These are phyloP conservation scores for Suillus alpinus DNA, from an alignment of 768 basidiomycete species.

Conservation along the genomic window DNA sequence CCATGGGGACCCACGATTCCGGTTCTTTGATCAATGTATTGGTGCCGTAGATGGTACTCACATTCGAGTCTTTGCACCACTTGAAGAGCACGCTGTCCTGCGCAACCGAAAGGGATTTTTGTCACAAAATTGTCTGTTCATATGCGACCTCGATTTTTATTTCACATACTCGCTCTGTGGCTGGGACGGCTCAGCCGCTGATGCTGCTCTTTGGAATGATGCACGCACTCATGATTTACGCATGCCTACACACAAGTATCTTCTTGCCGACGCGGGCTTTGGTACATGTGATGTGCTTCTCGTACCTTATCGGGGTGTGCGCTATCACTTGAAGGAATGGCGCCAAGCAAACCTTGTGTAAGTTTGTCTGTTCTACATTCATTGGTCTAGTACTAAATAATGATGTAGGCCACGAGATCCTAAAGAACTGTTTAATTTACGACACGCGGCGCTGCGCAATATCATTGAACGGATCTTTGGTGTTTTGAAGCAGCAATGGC, in stretches of 20 bases:
- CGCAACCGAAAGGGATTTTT: conserved; percentile 11
- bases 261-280: conserved; percentile 16
- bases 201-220: conserved; percentile 9
- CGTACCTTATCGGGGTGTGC: conserved; percentile 36
- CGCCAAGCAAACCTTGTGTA: background rate
- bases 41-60: conserved; percentile 4
- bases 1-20: background rate
- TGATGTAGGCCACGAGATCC: background rate
- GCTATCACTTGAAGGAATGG: conserved; percentile 39
- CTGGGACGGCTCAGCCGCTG: conserved; percentile 19
- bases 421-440: conserved; percentile 3
- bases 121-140: conserved; percentile 16
- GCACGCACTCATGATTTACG: conserved; percentile 11
- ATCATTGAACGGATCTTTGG: conserved; percentile 40
- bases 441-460: conserved; percentile 28
- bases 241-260: conserved; percentile 32
- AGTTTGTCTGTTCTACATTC: background rate
- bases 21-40: conserved; percentile 3
- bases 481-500: conserved; percentile 29
- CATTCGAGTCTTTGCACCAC: background rate
- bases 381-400: too few relatives aligned
- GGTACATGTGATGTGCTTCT: conserved; percentile 21
- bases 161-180: conserved; percentile 13
- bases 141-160: conserved; percentile 10
- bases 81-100: background rate